phyloP scores from a whole-genome alignment of 139 green algal genomes.

The Mesotaenium endlicherianum region DNA sequence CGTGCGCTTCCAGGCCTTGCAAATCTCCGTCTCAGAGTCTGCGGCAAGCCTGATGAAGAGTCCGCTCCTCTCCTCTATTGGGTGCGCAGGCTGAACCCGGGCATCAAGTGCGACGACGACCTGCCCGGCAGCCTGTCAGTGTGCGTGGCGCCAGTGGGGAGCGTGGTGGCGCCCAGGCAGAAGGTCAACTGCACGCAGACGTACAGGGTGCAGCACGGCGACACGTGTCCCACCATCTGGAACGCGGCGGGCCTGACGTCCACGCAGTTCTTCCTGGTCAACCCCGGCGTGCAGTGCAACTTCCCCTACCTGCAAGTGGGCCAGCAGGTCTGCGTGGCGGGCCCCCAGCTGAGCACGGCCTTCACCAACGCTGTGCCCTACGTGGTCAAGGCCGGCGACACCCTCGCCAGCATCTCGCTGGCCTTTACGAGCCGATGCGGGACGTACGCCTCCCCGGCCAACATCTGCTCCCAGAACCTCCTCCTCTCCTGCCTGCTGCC shows the following conservation, averaged over 20 bases:
- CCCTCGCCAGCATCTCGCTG: neutral
- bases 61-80: too few species aligned
- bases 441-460: neutral
- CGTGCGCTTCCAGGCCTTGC: too few species aligned
- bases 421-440: neutral
- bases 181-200: slow-evolving; percentile 2
- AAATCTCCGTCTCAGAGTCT: too few species aligned
- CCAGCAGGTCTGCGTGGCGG: slow-evolving; percentile 14
- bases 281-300: slow-evolving; percentile 36
- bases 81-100: slow-evolving; percentile 1
- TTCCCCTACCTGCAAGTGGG: slow-evolving; percentile 19
- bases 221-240: slow-evolving; percentile 34
- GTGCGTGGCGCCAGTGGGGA: too few species aligned
- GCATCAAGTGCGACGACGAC: neutral
- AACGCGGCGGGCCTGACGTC: slow-evolving; percentile 19
- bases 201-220: slow-evolving; percentile 15
- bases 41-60: too few species aligned
- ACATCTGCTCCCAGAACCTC: neutral
- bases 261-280: slow-evolving; percentile 1
- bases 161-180: too few species aligned
- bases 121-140: neutral
- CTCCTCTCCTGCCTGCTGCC: too few species aligned
- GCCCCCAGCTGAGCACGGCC: neutral
- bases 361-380: too few species aligned
- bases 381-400: slow-evolving; percentile 4